A percentile compares a stretch with the other conserved stretches of the same genome.
phyloP scores from a whole-genome alignment of 2,329 filamentous ascomycete genomes.

The Escovopsis sp. region DNA sequence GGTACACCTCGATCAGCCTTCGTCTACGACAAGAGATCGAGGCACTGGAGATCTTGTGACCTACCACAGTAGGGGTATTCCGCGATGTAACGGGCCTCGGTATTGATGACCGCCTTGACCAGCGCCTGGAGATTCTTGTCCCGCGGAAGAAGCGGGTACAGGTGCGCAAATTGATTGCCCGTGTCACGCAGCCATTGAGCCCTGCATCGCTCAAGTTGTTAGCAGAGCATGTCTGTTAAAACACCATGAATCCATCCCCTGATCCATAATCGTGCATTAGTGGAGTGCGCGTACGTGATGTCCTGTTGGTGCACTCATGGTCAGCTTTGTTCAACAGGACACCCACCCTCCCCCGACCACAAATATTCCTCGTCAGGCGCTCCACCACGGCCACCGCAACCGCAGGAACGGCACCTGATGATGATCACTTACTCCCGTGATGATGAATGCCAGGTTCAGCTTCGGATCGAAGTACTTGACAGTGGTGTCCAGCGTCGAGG shows the following conservation, averaged over 20 bases:
- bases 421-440: conserved; percentile 60
- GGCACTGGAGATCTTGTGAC: neutral
- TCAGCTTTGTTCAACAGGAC: no score
- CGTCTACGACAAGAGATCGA: no score
- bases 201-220: conserved; percentile 3
- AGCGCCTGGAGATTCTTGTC: conserved; percentile 47
- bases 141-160: conserved; percentile 42
- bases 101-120: conserved; percentile 56
- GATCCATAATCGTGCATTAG: neutral
- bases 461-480: conserved; percentile 58
- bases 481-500: conserved; percentile 71
- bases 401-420: no score
- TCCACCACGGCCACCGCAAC: no score
- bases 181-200: conserved; percentile 66
- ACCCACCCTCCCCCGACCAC: no score
- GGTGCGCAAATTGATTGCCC: conserved; percentile 56
- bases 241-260: no score
- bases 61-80: conserved; percentile 55
- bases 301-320: conserved; percentile 5
- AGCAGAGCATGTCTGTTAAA: no score
- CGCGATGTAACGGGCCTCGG: conserved; percentile 53
- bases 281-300: conserved; percentile 9
- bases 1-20: neutral
- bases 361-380: no score
- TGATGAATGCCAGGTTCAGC: conserved; percentile 57